Percentiles rank a stretch among this genome's conserved stretches.
phyloP scores from a whole-genome alignment of 2,329 filamentous ascomycete genomes.

The Saccharata proteae region DNA sequence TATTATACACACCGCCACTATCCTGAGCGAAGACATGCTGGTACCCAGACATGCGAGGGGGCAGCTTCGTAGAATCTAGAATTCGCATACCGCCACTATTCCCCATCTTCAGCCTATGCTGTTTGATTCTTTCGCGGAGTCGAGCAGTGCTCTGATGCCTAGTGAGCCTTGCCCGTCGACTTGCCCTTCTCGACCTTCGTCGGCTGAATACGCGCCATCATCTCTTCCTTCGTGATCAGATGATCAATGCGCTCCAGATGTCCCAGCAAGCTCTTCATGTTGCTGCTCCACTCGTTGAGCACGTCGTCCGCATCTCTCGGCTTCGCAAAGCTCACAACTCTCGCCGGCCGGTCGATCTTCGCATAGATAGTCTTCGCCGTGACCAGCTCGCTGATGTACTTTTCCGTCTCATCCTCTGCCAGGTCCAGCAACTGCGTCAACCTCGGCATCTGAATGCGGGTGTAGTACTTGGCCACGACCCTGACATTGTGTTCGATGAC shows the following conservation, averaged over 20 bases:
- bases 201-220: conserved; percentile 60
- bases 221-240: conserved; percentile 98
- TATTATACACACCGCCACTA: conserved; percentile 8
- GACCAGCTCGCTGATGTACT: conserved; percentile 95
- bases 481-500: conserved; percentile 99
- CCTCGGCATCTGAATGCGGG: conserved; percentile 83
- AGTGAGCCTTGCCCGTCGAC: conserved; percentile 24
- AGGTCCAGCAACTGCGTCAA: conserved; percentile 85
- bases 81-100: too few species aligned
- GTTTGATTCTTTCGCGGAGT: too few species aligned
- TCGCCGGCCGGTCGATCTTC: conserved; percentile 88
- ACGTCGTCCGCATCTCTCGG: conserved; percentile 90
- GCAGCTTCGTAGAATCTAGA: too few species aligned
- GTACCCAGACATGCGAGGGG: too few species aligned
- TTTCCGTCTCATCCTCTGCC: conserved; percentile 91
- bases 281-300: conserved; percentile 95
- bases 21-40: too few species aligned
- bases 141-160: too few species aligned
- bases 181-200: conserved; percentile 40
- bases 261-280: conserved; percentile 88
- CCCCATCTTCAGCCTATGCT: too few species aligned
- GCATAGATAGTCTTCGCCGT: conserved; percentile 97
- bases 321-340: conserved; percentile 88
- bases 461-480: conserved; percentile 97
- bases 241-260: conserved; percentile 88